Conservation (phyloP, 2,329 filamentous ascomycete species). For the Rutstroemia sydowiana region DNA sequence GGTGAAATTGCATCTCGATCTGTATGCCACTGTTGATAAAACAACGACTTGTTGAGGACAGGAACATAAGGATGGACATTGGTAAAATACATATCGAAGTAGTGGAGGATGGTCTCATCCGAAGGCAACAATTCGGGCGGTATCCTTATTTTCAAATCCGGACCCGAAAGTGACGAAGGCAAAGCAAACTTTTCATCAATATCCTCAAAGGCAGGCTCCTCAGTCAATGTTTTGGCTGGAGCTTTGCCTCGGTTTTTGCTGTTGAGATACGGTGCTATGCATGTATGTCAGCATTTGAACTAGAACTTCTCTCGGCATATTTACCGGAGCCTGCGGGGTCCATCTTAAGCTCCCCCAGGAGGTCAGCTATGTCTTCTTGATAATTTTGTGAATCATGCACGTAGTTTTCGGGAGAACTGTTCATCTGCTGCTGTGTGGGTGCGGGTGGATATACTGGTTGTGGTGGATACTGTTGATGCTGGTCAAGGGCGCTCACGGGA, state of each 20-base stretch:
- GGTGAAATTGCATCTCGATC: constrained; percentile 82
- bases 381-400: constrained; percentile 59
- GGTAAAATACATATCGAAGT: constrained; percentile 84
- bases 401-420: constrained; percentile 43
- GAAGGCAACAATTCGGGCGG: constrained; percentile 89
- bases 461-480: constrained; percentile 40
- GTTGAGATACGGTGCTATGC: constrained; percentile 73
- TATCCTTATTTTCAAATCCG: constrained; percentile 76
- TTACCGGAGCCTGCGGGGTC: constrained; percentile 79
- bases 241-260: constrained; percentile 43
- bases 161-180: constrained; percentile 58
- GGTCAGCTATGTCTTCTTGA: constrained; percentile 62
- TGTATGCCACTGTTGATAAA: constrained; percentile 86
- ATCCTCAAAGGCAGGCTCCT: constrained; percentile 60
- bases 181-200: constrained; percentile 66
- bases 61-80: constrained; percentile 92
- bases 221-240: too few species aligned
- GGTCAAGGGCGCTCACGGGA: constrained; percentile 43
- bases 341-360: constrained; percentile 80
- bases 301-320: constrained; percentile 24
- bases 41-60: constrained; percentile 71
- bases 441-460: constrained; percentile 48
- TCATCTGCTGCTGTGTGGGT: constrained; percentile 32
- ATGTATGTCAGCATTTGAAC: constrained; percentile 15
- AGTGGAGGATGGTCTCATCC: constrained; percentile 72